These are phyloP conservation scores for Umbilicus rupestris DNA, from an alignment of 164 flowering plant genomes.

Conservation along the genomic window DNA sequence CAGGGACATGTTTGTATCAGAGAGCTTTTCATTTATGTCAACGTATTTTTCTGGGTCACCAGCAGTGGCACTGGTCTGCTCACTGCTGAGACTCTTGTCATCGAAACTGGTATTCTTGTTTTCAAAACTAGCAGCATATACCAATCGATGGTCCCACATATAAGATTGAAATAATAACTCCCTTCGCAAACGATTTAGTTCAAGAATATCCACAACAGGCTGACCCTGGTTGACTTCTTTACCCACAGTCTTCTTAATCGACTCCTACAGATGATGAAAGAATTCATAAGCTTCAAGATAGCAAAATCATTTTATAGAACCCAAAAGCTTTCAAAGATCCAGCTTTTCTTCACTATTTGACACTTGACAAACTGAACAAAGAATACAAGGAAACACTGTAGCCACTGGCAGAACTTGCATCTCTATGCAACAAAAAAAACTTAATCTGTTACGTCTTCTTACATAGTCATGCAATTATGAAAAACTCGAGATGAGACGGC, in stretches of 20 bases:
- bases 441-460: no score
- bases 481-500: no score
- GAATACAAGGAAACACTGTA: no score
- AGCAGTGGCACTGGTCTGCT: slow-evolving; percentile 12
- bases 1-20: slow-evolving; percentile 18
- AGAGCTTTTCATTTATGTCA: slow-evolving; percentile 21
- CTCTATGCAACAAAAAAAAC: no score
- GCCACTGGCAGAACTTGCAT: no score
- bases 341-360: not conserved
- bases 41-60: slow-evolving; percentile 29
- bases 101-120: slow-evolving; percentile 21
- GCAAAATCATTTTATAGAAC: not conserved
- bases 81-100: slow-evolving; percentile 17
- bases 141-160: slow-evolving; percentile 78
- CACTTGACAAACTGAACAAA: not conserved
- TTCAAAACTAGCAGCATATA: slow-evolving; percentile 44
- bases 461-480: no score
- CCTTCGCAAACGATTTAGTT: slow-evolving; percentile 66
- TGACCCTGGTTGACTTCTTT: slow-evolving; percentile 49
- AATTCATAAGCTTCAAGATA: slow-evolving; percentile 12
- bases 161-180: slow-evolving; percentile 74
- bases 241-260: slow-evolving; percentile 36
- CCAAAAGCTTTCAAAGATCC: not conserved
- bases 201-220: slow-evolving; percentile 70
- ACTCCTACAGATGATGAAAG: slow-evolving; percentile 38